These are phyloP conservation scores for Fusarium phyllophilum DNA, from an alignment of 2,329 filamentous ascomycete genomes.

Conservation along the genomic window DNA sequence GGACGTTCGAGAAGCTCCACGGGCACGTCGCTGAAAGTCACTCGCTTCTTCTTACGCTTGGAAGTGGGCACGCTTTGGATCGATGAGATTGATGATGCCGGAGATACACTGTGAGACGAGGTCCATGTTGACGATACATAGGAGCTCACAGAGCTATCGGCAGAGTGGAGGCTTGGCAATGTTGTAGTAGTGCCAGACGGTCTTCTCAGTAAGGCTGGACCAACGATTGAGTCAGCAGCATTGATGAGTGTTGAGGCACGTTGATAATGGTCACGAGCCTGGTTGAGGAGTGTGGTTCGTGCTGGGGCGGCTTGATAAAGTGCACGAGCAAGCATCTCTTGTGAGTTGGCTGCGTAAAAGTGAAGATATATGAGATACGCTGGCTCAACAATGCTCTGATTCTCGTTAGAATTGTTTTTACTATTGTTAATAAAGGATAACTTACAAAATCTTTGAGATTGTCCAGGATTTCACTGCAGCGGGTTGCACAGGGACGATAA, in stretches of 20 bases:
- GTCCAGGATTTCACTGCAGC: slow-evolving; percentile 64
- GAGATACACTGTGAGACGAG: slow-evolving; percentile 31
- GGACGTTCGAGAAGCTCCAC: slow-evolving; percentile 63
- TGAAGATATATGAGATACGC: slow-evolving; percentile 68
- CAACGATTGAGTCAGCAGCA: slow-evolving; percentile 56
- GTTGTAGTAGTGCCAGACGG: slow-evolving; percentile 50
- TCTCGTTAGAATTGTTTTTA: slow-evolving; percentile 22
- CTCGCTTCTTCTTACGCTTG: slow-evolving; percentile 54
- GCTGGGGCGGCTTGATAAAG: slow-evolving; percentile 58
- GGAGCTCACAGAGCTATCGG: slow-evolving; percentile 59
- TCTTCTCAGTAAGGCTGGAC: slow-evolving; percentile 54
- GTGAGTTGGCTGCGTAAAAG: slow-evolving; percentile 70
- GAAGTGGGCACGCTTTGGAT: slow-evolving; percentile 45
- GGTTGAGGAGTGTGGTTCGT: slow-evolving; percentile 59
- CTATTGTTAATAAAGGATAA: not conserved
- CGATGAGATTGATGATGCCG: slow-evolving; percentile 54
- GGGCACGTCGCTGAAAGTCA: slow-evolving; percentile 50
- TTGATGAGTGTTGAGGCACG: slow-evolving; percentile 59
- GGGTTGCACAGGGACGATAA: slow-evolving; percentile 63
- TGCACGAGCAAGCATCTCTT: slow-evolving; percentile 65
- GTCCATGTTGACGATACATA: slow-evolving; percentile 42
- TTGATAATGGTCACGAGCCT: slow-evolving; percentile 64
- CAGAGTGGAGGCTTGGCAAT: slow-evolving; percentile 50
- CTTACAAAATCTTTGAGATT: slow-evolving; percentile 58
- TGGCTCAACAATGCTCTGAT: slow-evolving; percentile 57